Conservation (phyloP, 2,329 filamentous ascomycete species). For the Botrytis fragariae region DNA sequence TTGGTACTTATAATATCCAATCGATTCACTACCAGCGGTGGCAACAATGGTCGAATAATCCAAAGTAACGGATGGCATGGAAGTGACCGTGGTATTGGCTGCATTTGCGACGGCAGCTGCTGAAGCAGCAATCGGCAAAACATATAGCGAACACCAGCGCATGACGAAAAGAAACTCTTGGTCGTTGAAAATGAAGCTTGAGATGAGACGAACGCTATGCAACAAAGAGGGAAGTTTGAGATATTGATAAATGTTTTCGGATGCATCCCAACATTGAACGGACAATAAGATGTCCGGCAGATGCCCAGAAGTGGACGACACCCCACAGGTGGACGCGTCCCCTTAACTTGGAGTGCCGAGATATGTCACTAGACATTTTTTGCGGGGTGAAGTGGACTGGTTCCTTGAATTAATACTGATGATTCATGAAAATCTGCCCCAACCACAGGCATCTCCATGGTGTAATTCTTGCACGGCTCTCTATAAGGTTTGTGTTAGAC, state of each 20-base stretch:
- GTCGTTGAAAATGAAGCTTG: background rate
- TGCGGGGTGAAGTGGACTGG: background rate
- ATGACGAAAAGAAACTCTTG: background rate
- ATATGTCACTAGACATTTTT: background rate
- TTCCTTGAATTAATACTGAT: background rate
- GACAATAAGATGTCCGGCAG: no score
- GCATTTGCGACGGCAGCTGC: background rate
- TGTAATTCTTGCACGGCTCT: background rate
- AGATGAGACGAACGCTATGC: background rate
- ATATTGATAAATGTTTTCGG: background rate
- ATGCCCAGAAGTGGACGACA: background rate
- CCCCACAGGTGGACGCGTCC: background rate
- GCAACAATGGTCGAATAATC: constrained; percentile 23
- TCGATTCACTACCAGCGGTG: constrained; percentile 20
- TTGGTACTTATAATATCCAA: constrained; percentile 31
- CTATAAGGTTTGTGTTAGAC: background rate
- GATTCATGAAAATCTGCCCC: background rate
- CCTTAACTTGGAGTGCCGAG: background rate
- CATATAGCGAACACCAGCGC: background rate
- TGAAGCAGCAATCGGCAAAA: background rate
- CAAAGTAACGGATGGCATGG: constrained; percentile 21
- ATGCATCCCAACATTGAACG: background rate
- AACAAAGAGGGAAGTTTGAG: background rate
- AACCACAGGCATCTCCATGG: background rate
- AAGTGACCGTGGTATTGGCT: background rate